A percentile compares a stretch with the other conserved stretches of the same genome.
phyloP scores from a whole-genome alignment of 176 grass and related monocot species.

The Aegilops bicornis region DNA sequence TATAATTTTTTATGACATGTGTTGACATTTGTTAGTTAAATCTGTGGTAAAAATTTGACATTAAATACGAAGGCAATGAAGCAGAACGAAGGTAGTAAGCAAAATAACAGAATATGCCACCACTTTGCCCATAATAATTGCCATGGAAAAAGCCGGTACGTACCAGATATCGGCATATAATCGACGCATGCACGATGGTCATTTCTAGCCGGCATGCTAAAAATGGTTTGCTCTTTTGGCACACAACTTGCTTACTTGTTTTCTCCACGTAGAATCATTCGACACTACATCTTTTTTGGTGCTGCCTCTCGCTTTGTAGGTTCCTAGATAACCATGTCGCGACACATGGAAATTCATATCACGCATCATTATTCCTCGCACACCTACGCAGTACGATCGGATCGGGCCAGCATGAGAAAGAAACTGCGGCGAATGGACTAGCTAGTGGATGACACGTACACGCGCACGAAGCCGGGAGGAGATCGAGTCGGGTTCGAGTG shows the following conservation, averaged over 20 bases:
- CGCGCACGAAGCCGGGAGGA: not conserved
- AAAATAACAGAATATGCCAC: not conserved
- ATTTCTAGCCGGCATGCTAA: not conserved
- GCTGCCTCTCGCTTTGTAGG: not conserved
- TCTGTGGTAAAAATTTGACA: too few species aligned
- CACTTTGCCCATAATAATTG: not conserved
- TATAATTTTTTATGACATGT: too few species aligned
- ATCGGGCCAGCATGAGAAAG: not conserved
- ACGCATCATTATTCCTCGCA: not conserved
- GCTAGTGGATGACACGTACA: not conserved
- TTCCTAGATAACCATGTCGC: not conserved
- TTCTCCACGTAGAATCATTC: not conserved
- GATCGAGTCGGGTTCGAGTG: not conserved
- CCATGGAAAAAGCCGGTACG: not conserved
- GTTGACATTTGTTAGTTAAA: too few species aligned
- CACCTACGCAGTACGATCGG: not conserved
- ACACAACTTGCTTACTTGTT: not conserved
- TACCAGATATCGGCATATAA: not conserved
- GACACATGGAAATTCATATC: not conserved
- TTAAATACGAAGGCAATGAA: too few species aligned
- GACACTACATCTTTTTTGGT: not conserved
- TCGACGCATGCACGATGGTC: not conserved
- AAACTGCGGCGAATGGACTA: constrained; percentile 12
- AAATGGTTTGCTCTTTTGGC: not conserved
- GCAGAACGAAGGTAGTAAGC: not conserved